phyloP scores from a whole-genome alignment of 139 green algal species.

The Microglena sp. region DNA sequence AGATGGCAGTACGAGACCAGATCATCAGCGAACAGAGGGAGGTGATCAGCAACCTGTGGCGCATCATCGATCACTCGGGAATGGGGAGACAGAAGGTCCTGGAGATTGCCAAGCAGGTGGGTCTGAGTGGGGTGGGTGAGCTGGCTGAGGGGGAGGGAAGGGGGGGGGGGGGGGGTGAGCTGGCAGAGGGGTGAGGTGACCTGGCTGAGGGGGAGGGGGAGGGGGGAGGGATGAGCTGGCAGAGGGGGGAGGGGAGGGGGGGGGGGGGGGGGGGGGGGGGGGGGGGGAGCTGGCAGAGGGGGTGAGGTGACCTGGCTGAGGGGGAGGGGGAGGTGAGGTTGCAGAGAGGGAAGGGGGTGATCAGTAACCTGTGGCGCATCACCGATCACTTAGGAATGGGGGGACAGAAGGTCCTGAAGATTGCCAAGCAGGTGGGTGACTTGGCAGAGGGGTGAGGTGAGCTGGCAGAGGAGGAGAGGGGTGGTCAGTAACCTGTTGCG shows the following conservation, averaged over 20 bases:
- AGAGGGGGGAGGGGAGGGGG: too few relatives aligned
- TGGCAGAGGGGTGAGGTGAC: background rate
- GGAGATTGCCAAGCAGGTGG: conserved; percentile 26
- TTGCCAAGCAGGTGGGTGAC: conserved; percentile 21
- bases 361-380: conserved; percentile 50
- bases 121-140: background rate
- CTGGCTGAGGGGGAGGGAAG: background rate
- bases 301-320: too few relatives aligned
- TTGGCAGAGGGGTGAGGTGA: too few relatives aligned
- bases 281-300: too few relatives aligned
- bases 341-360: conserved; percentile 29
- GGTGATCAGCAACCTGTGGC: conserved; percentile 57
- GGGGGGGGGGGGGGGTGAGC: background rate
- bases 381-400: conserved; percentile 36
- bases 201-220: background rate
- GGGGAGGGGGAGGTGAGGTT: too few relatives aligned
- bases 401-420: conserved; percentile 15
- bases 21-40: conserved; percentile 59
- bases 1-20: conserved; percentile 63
- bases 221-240: background rate
- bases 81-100: conserved; percentile 26
- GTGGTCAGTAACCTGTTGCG: conserved; percentile 56
- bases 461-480: too few relatives aligned
- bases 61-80: conserved; percentile 42
- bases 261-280: too few relatives aligned